Conservation (phyloP, 23 red algal genomes). For the Gracilaria caudata region DNA sequence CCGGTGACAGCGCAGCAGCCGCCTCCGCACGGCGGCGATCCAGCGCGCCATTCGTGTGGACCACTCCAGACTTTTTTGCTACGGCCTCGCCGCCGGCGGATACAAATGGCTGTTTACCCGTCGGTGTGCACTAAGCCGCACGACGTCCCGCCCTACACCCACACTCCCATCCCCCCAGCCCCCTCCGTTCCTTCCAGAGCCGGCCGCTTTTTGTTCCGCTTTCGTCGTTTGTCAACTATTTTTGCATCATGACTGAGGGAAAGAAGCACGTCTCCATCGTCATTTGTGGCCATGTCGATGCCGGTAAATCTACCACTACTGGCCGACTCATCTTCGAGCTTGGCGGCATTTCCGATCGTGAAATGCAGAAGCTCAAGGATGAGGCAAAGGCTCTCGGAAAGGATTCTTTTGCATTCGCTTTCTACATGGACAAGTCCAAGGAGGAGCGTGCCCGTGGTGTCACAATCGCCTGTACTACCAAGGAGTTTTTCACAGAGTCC, state of each 20-base stretch:
- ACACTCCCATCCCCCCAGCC: background rate
- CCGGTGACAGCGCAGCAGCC: background rate
- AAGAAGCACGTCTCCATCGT: slow-evolving; percentile 99
- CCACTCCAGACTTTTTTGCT: slow-evolving; percentile 13
- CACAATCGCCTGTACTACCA: slow-evolving; percentile 89
- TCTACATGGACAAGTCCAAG: slow-evolving; percentile 89
- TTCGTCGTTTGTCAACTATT: background rate
- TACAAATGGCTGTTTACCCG: slow-evolving; percentile 18
- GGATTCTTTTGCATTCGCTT: slow-evolving; percentile 97
- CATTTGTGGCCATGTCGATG: slow-evolving; percentile 98
- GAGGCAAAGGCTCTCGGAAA: slow-evolving; percentile 98
- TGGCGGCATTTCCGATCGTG: slow-evolving; percentile 92
- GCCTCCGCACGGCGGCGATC: background rate
- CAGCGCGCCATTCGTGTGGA: background rate
- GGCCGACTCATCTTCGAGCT: slow-evolving; percentile 95
- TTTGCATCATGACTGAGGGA: slow-evolving; percentile 88
- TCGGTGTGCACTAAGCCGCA: background rate
- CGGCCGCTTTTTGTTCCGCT: background rate
- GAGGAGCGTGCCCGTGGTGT: slow-evolving; percentile 93
- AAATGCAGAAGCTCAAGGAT: slow-evolving; percentile 97
- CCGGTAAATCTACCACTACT: slow-evolving; percentile 95
- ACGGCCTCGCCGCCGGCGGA: background rate
- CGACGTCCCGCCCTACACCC: background rate
- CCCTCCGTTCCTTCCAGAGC: slow-evolving; percentile 2
- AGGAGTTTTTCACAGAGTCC: slow-evolving; percentile 73